These are phyloP conservation scores for Penicillium parvum DNA, from an alignment of 495 filamentous ascomycete species.

Conservation along the genomic window DNA sequence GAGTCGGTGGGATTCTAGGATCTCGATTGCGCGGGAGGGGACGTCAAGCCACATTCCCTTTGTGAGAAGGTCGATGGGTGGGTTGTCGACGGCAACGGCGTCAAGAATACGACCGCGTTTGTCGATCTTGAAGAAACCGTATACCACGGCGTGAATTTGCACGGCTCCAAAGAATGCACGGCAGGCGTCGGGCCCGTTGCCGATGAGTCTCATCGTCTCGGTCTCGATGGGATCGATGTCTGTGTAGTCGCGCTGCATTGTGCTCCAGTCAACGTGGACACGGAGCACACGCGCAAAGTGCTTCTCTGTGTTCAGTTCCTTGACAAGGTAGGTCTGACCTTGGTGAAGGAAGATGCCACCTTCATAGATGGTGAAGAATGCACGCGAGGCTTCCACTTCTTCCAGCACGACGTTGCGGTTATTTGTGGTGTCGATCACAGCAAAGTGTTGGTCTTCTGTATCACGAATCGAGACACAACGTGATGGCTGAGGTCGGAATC, in stretches of 20 bases:
- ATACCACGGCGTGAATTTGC: constrained; percentile 77
- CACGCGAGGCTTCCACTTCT: constrained; percentile 91
- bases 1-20: constrained; percentile 64
- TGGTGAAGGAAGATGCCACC: constrained; percentile 97
- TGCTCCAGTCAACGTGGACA: constrained; percentile 95
- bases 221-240: constrained; percentile 92
- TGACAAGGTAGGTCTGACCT: constrained; percentile 85
- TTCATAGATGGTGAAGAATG: constrained; percentile 95
- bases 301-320: constrained; percentile 76
- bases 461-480: constrained; percentile 85
- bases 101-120: constrained; percentile 79
- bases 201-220: constrained; percentile 70
- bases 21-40: constrained; percentile 70
- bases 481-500: constrained; percentile 82
- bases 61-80: constrained; percentile 74
- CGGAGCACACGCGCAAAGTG: constrained; percentile 68
- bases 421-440: constrained; percentile 84
- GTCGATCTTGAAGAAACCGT: constrained; percentile 95
- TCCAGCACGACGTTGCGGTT: constrained; percentile 82
- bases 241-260: constrained; percentile 87
- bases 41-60: constrained; percentile 98
- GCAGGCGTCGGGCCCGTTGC: constrained; percentile 31
- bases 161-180: constrained; percentile 82
- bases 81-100: constrained; percentile 88
- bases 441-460: constrained; percentile 88